These are phyloP conservation scores for Cyphellophora europaea DNA, from an alignment of 2,329 filamentous ascomycete genomes.

Conservation along the genomic window DNA sequence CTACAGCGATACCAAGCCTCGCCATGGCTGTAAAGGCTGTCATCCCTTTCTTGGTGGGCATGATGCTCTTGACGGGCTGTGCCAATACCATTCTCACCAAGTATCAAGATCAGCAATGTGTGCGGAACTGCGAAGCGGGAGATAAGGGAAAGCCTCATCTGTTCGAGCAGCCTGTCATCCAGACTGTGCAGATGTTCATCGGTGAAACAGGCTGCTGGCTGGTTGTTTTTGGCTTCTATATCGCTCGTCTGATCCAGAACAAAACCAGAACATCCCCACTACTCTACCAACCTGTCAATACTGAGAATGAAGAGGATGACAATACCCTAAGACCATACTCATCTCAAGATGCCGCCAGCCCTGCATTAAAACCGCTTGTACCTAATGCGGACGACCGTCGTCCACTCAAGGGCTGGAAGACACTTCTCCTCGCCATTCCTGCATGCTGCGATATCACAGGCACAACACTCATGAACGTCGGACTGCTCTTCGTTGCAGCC, in stretches of 20 bases:
- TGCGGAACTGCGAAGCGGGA: conserved; percentile 71
- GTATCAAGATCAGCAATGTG: conserved; percentile 92
- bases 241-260: conserved; percentile 43
- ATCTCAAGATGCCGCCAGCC: conserved; percentile 34
- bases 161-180: conserved; percentile 93
- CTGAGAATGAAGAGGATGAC: conserved; percentile 35
- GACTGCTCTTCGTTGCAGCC: conserved; percentile 83
- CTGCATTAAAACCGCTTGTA: conserved; percentile 44
- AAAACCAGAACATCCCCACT: conserved; percentile 26
- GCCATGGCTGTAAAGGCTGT: conserved; percentile 61
- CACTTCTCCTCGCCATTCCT: conserved; percentile 70
- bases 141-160: conserved; percentile 56
- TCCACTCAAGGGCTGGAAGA: conserved; percentile 58
- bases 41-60: conserved; percentile 77
- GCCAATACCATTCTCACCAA: conserved; percentile 97
- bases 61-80: conserved; percentile 94
- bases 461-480: conserved; percentile 95
- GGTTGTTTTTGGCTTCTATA: conserved; percentile 61
- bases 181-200: conserved; percentile 96
- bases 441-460: conserved; percentile 90
- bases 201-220: conserved; percentile 96
- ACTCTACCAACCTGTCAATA: conserved; percentile 56
- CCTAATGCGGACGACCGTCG: conserved; percentile 47
- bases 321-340: conserved; percentile 27
- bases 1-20: too few species aligned